Conservation (phyloP, 257 asterid genomes). For the Lantana camara region DNA sequence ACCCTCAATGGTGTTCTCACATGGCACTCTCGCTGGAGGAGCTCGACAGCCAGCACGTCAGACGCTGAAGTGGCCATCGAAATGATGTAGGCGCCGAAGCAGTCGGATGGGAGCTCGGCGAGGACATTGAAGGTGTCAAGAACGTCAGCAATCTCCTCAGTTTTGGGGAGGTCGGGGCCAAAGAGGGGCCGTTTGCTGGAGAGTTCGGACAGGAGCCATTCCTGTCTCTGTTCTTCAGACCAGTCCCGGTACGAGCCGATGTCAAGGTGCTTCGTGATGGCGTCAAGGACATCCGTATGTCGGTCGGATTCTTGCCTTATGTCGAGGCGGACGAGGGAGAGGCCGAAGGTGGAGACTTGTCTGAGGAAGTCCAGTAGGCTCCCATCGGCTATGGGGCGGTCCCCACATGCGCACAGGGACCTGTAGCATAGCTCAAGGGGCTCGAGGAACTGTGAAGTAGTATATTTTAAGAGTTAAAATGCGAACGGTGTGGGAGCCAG, state of each 20-base stretch:
- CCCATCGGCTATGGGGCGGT: slow-evolving; percentile 63
- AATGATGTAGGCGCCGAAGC: slow-evolving; percentile 73
- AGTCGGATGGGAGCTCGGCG: slow-evolving; percentile 67
- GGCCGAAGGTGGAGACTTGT: slow-evolving; percentile 68
- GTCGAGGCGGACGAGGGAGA: slow-evolving; percentile 61
- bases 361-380: slow-evolving; percentile 67
- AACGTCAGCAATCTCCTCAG: slow-evolving; percentile 66
- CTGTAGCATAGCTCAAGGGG: slow-evolving; percentile 74
- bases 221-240: slow-evolving; percentile 56
- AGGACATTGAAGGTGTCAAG: slow-evolving; percentile 52
- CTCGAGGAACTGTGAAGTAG: slow-evolving; percentile 47
- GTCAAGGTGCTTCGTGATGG: slow-evolving; percentile 53
- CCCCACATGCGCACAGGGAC: slow-evolving; percentile 63
- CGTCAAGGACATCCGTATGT: slow-evolving; percentile 64
- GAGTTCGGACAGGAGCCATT: slow-evolving; percentile 67
- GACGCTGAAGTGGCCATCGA: slow-evolving; percentile 73
- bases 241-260: slow-evolving; percentile 60
- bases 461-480: no score
- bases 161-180: slow-evolving; percentile 63
- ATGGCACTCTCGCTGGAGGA: slow-evolving; percentile 67
- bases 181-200: slow-evolving; percentile 65
- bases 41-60: slow-evolving; percentile 73
- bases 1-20: slow-evolving; percentile 56
- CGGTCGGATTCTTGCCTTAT: slow-evolving; percentile 70
- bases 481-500: no score